Percentiles rank a stretch among this genome's conserved stretches.
phyloP scores from a whole-genome alignment of 2,329 filamentous ascomycete species.

The Myotisia sp. region DNA sequence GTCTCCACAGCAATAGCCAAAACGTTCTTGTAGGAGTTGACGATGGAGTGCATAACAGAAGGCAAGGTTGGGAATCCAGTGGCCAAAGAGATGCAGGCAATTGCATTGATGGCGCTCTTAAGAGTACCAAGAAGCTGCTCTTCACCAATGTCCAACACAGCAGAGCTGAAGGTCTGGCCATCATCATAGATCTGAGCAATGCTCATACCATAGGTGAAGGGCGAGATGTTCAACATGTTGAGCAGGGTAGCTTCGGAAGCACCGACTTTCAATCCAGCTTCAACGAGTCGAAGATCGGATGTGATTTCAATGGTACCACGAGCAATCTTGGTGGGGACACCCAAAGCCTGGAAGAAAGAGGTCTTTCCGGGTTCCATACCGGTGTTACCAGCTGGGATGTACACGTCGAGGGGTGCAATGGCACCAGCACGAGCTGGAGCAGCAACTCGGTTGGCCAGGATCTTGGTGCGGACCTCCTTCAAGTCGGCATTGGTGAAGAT shows the following conservation, averaged over 20 bases:
- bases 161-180: conserved; percentile 77
- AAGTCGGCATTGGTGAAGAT: conserved; percentile 98
- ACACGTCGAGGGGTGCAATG: conserved; percentile 84
- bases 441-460: conserved; percentile 91
- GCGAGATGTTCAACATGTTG: conserved; percentile 99
- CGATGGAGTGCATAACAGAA: conserved; percentile 86
- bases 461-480: conserved; percentile 84
- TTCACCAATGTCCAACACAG: conserved; percentile 86
- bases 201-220: conserved; percentile 98
- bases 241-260: conserved; percentile 96
- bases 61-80: conserved; percentile 91
- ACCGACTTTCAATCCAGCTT: conserved; percentile 86
- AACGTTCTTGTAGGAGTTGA: conserved; percentile 96
- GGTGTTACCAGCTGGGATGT: conserved; percentile 93
- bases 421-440: conserved; percentile 97
- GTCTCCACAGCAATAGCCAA: conserved; percentile 71
- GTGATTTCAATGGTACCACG: conserved; percentile 99
- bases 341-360: conserved; percentile 99
- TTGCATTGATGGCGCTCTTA: conserved; percentile 65
- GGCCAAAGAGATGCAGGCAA: conserved; percentile 82
- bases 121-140: conserved; percentile 81
- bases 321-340: conserved; percentile 99
- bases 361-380: conserved; percentile 99
- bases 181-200: conserved; percentile 94
- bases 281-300: conserved; percentile 91